Conservation (phyloP, 768 basidiomycete species). For the Kwoniella dendrophila region DNA sequence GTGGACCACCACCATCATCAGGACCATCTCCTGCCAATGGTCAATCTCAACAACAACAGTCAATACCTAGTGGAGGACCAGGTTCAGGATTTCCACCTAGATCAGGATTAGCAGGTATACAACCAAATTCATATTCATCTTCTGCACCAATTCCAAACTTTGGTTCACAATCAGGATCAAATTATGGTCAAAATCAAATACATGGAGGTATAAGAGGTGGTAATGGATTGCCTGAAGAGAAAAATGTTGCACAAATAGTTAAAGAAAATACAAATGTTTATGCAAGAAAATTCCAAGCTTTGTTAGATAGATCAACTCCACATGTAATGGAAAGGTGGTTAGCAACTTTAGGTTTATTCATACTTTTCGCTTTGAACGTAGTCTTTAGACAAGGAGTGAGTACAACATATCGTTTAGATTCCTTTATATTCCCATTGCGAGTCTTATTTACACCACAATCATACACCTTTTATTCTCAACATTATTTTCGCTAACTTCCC, state of each 20-base stretch:
- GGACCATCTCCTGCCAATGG: conserved; percentile 22
- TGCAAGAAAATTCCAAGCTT: conserved; percentile 67
- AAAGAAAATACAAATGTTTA: conserved; percentile 48
- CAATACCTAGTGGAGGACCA: conserved; percentile 22
- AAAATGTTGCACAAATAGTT: conserved; percentile 55
- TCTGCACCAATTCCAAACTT: conserved; percentile 35
- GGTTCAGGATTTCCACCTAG: conserved; percentile 54
- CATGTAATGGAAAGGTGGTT: conserved; percentile 88
- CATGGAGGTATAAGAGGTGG: conserved; percentile 42
- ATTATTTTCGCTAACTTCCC: not conserved
- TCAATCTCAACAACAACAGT: not conserved
- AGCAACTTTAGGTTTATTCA: conserved; percentile 69
- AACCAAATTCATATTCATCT: conserved; percentile 35
- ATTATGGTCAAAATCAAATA: no score
- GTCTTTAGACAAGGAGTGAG: conserved; percentile 85
- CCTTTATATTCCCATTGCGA: not conserved
- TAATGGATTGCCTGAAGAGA: conserved; percentile 53
- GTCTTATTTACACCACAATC: not conserved
- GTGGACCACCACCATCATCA: conserved; percentile 8
- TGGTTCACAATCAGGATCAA: no score
- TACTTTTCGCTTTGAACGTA: conserved; percentile 81
- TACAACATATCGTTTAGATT: conserved; percentile 30
- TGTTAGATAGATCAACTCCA: conserved; percentile 90
- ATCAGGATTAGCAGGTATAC: conserved; percentile 49
- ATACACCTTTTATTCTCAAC: not conserved